Conservation (phyloP, 2,329 filamentous ascomycete species). For the Cryphonectria nitschkei region DNA sequence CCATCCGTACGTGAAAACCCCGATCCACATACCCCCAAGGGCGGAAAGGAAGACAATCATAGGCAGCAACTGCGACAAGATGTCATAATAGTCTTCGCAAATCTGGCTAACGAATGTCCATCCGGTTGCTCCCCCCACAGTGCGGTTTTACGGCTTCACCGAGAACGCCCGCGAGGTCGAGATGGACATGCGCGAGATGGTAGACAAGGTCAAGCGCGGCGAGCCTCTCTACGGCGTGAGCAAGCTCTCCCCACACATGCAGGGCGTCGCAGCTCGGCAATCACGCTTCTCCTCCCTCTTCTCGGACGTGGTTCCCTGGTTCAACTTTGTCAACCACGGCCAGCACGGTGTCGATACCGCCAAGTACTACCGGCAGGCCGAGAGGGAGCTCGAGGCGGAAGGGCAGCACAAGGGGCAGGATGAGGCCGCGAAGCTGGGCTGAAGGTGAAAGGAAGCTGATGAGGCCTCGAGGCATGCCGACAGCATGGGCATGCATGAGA, state of each 20-base stretch:
- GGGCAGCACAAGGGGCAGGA: slow-evolving; percentile 18
- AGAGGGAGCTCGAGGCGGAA: slow-evolving; percentile 89
- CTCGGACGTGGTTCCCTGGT: slow-evolving; percentile 87
- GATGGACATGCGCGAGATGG: slow-evolving; percentile 99
- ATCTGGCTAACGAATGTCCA: slow-evolving; percentile 9
- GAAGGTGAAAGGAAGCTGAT: not conserved
- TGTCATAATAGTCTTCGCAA: not conserved
- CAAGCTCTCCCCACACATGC: slow-evolving; percentile 81
- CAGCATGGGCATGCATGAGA: not conserved
- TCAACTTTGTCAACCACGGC: slow-evolving; percentile 97
- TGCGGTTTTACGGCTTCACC: slow-evolving; percentile 92
- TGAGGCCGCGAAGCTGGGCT: slow-evolving; percentile 25
- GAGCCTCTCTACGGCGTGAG: slow-evolving; percentile 87
- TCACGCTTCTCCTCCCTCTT: slow-evolving; percentile 88
- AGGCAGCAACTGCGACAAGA: not conserved
- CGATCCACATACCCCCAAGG: not conserved
- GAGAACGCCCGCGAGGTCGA: slow-evolving; percentile 92
- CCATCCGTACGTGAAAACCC: slow-evolving; percentile 68
- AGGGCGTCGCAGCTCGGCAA: slow-evolving; percentile 90
- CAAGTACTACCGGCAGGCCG: slow-evolving; percentile 96
- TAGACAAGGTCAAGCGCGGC: slow-evolving; percentile 90
- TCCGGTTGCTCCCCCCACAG: slow-evolving; percentile 48
- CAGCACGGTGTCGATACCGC: slow-evolving; percentile 96
- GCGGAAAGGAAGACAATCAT: not conserved
- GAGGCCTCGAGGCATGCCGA: not conserved